Evolutionary conservation across 805 yeast genomes (phyloP), one percentile per base, ranked within the genome.

Genomic region (Millerago galiae): DNA sequence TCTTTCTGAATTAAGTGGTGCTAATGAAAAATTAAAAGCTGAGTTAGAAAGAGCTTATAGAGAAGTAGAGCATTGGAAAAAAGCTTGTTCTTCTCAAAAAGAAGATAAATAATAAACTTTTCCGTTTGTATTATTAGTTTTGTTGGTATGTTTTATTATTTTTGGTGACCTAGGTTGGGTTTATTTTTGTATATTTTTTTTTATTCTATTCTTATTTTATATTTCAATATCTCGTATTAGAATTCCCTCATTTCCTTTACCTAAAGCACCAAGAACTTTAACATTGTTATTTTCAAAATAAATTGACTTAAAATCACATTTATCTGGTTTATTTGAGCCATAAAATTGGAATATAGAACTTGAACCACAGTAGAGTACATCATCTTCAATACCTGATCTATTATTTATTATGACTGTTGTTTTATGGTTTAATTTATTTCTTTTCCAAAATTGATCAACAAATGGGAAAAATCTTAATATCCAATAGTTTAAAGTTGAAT

Each of bases 41-140:
- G 97, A 90, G 66, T 74, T 91, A 55, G 95, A 87, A 53, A 81
- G 87, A 58, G 95, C 96, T 13, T 91, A 91, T 71, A 75, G 95
- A 52, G 97, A 90, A 59, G 81, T 85, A 43, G 96, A 91, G 59
- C 81, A 75, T 48, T 83, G 89, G 80, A 85, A 89, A 60, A 72
- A 72, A 56, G 65, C 41, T 35, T 40, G 42, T 35, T 26, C 37
- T 18, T 28, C 29, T 10, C 16, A 21, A 28, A 17, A 38, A 13
- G 38, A 35, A 12, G 38, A 33, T 25, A 36, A 41, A 31, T 34
- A 25, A 17, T 15, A 21, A 25, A n/a, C 2, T 16, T 3, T 15
- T 28, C 12, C 8, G 5, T 18, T 14, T 21, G 8, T 18, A 8
- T 10, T 24, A 8, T 14, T 25, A 15, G 12, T 15, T 24, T 34